Evolutionary conservation across 2,329 filamentous ascomycete species (phyloP), one percentile per base, ranked within the genome.

Genomic region (Hymenoscyphus occultus): DNA sequence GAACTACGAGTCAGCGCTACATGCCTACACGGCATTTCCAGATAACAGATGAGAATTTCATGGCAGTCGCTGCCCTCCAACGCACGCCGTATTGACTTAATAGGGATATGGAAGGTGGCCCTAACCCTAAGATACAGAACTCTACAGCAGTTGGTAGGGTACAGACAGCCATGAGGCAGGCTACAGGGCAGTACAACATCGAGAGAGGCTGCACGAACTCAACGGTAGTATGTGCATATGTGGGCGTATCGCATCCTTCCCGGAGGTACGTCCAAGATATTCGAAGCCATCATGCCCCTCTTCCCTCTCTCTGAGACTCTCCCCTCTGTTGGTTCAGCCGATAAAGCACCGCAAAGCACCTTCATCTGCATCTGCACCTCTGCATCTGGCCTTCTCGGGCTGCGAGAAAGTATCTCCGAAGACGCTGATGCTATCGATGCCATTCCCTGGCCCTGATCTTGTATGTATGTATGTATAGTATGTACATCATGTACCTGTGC

Each of bases 391-490:
- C 19, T 48, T 14, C 16, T 59, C 35, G 14, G 28, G 28, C n/a
- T 22, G 54, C 9, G 22, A 7, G 9, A 32, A 5, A 40, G 58
- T 42, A 60, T 42, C 58, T 60, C 58, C 58, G 58, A 60, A 42
- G 35, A 32, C 19, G 39, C 58, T 60, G 39, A 31, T 51, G 45
- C 22, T 48, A 19, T 48, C n/a, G 45, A 48, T 19, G 45, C 45
- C 45, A 48, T 31, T 48, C 45, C 45, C 45, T 48, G 22, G 45
- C 10, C 16, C 28, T 28, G 19, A 28, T 56, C 45, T 51, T 7
- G 45, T 51, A 16, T 51, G 54, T 57, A 57, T 10, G 35, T 7
- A 28, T 28, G 28, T 28, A 28, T 28, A 35, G 35, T 32, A 35
- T 35, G 35, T 35, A 35, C 35, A 35, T 6, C 22, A 35, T 35